These are phyloP conservation scores for Saururus chinensis DNA, from an alignment of 164 flowering plant species.

Conservation along the genomic window DNA sequence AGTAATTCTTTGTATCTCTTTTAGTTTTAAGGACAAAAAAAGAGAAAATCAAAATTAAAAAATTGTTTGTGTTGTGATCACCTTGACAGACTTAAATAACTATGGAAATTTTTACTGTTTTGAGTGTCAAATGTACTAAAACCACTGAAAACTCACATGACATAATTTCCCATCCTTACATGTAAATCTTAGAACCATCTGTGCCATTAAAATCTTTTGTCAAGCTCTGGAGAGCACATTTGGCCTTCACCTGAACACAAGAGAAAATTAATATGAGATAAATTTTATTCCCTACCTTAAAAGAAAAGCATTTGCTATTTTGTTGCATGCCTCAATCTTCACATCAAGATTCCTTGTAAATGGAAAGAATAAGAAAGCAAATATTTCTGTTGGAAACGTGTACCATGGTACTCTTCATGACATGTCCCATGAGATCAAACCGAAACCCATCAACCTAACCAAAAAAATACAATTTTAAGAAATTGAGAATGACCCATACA, in stretches of 20 bases:
- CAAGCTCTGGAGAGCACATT: slow-evolving; percentile 34
- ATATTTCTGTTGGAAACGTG: background rate
- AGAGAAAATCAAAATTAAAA: too few relatives aligned
- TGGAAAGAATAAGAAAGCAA: too few relatives aligned
- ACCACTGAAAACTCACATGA: background rate
- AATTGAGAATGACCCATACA: background rate
- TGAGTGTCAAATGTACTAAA: too few relatives aligned
- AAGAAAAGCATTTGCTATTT: too few relatives aligned
- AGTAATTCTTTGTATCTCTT: too few relatives aligned
- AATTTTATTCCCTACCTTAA: too few relatives aligned
- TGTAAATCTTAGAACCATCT: slow-evolving; percentile 70
- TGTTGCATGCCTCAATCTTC: too few relatives aligned
- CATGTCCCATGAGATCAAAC: slow-evolving; percentile 95
- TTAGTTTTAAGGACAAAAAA: too few relatives aligned
- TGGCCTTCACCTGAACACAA: slow-evolving; percentile 48
- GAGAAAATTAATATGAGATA: background rate
- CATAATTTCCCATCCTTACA: slow-evolving; percentile 38
- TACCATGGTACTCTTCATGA: slow-evolving; percentile 91
- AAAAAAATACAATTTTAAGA: slow-evolving; percentile 1
- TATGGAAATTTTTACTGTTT: too few relatives aligned
- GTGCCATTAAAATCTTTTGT: slow-evolving; percentile 49
- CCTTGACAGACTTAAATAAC: too few relatives aligned
- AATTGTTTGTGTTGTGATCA: too few relatives aligned
- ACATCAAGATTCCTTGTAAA: too few relatives aligned
- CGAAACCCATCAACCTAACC: slow-evolving; percentile 92